Conservation (phyloP, 495 filamentous ascomycete genomes). For the Bacidia rubella region DNA sequence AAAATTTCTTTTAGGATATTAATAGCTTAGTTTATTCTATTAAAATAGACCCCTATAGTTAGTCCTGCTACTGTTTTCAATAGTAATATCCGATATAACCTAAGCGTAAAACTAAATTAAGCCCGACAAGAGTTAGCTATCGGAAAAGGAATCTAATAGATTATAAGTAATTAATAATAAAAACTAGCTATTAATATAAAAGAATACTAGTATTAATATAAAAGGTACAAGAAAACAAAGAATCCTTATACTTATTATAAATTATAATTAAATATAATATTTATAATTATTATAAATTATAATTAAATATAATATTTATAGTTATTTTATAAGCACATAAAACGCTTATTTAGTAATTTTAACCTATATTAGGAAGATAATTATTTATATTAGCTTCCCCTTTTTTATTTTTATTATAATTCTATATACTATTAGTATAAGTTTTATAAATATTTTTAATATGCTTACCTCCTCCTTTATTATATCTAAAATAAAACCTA, state of each 20-base stretch:
- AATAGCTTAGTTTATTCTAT: not conserved
- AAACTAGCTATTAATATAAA: not conserved
- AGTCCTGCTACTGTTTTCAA: not conserved
- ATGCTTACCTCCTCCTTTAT: not conserved
- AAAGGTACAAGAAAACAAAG: no score
- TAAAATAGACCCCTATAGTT: not conserved
- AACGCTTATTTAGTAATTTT: not conserved
- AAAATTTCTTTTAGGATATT: not conserved
- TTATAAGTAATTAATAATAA: not conserved
- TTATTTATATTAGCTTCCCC: not conserved
- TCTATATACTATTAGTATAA: constrained; percentile 1
- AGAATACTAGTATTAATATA: not conserved
- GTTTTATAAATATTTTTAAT: not conserved
- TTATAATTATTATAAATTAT: constrained; percentile 1
- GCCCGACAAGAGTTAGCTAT: not conserved
- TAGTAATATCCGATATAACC: not conserved
- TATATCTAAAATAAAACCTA: not conserved
- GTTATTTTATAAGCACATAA: not conserved
- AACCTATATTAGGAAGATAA: not conserved
- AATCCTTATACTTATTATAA: not conserved
- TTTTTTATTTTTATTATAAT: not conserved
- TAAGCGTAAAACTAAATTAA: not conserved
- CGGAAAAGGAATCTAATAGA: not conserved
- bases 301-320: not conserved
- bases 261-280: not conserved